Evolutionary conservation across 2,329 filamentous ascomycete genomes (phyloP).

Genomic region (Exserohilum rostratum): DNA sequence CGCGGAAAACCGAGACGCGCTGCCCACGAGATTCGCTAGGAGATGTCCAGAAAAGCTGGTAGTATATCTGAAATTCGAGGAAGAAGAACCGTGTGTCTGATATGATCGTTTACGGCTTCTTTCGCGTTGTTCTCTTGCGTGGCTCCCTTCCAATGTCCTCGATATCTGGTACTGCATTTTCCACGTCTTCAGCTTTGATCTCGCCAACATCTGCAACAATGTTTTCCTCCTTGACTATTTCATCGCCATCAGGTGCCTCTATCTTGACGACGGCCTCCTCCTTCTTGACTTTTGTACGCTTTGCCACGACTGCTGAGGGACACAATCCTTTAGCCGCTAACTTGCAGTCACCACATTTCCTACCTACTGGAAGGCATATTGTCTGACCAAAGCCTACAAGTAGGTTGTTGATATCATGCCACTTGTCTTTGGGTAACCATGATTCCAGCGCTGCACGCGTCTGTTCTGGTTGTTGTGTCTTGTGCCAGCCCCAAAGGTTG

Average conservation of each 20-base stretch:
- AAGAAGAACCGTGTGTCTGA: not conserved
- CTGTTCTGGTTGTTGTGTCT: conserved; percentile 80
- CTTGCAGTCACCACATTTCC: conserved; percentile 84
- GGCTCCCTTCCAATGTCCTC: conserved; percentile 41
- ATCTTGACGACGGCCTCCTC: conserved; percentile 44
- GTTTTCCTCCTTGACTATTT: conserved; percentile 28
- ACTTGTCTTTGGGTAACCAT: conserved; percentile 83
- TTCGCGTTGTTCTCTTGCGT: conserved; percentile 8
- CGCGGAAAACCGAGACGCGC: not conserved
- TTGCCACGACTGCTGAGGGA: conserved; percentile 54
- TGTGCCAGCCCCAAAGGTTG: conserved; percentile 92
- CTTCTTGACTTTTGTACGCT: conserved; percentile 60
- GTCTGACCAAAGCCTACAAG: conserved; percentile 89
- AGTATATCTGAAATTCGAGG: not conserved
- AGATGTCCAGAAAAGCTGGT: not conserved
- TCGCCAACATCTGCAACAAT: conserved; percentile 21
- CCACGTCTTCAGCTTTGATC: conserved; percentile 37
- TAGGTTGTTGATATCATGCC: conserved; percentile 91
- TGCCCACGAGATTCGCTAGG: not conserved
- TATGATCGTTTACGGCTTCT: not conserved
- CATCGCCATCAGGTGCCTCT: conserved; percentile 44
- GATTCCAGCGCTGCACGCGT: conserved; percentile 75
- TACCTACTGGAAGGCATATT: conserved; percentile 79
- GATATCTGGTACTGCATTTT: conserved; percentile 34
- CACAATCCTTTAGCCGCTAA: conserved; percentile 79